Evolutionary conservation across 1,284 basidiomycete genomes (phyloP).

Genomic region (Gymnopus androsaceus): DNA sequence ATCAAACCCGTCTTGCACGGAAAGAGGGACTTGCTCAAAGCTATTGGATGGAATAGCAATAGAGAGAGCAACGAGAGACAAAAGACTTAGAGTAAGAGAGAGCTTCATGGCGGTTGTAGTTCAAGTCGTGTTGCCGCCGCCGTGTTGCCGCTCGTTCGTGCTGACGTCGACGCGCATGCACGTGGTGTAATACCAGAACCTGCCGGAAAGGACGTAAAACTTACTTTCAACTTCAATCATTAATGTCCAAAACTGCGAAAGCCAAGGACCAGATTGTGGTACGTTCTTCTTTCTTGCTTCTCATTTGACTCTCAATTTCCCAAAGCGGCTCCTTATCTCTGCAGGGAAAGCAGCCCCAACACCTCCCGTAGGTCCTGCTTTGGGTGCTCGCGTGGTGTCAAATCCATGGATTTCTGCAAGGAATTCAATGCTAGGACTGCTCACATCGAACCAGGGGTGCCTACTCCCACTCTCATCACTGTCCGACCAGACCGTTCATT

Average conservation of each 20-base stretch:
- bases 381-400: slow-evolving; percentile 98
- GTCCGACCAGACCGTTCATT: slow-evolving; percentile 96
- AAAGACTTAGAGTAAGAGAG: slow-evolving; percentile 38
- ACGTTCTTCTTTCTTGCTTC: slow-evolving; percentile 29
- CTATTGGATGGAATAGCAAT: slow-evolving; percentile 33
- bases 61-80: slow-evolving; percentile 39
- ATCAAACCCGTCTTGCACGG: slow-evolving; percentile 36
- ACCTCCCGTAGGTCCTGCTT: slow-evolving; percentile 94
- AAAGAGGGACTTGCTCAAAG: slow-evolving; percentile 31
- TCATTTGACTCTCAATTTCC: slow-evolving; percentile 14
- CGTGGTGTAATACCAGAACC: too few species aligned
- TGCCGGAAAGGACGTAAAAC: too few species aligned
- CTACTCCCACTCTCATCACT: slow-evolving; percentile 88
- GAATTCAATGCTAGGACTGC: slow-evolving; percentile 93
- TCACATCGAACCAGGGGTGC: slow-evolving; percentile 84
- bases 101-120: slow-evolving; percentile 47
- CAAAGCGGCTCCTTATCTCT: slow-evolving; percentile 83
- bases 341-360: slow-evolving; percentile 96
- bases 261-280: slow-evolving; percentile 68
- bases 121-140: slow-evolving; percentile 9
- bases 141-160: too few species aligned
- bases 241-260: slow-evolving; percentile 61
- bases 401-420: slow-evolving; percentile 99
- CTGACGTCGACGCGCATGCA: slow-evolving; percentile 14
- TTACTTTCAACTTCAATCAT: slow-evolving; percentile 13